A percentile compares a stretch with the other conserved stretches of the same genome.
phyloP scores from a whole-genome alignment of 225 moss, liverwort and hornwort species.

The Physcomitrium patens region DNA sequence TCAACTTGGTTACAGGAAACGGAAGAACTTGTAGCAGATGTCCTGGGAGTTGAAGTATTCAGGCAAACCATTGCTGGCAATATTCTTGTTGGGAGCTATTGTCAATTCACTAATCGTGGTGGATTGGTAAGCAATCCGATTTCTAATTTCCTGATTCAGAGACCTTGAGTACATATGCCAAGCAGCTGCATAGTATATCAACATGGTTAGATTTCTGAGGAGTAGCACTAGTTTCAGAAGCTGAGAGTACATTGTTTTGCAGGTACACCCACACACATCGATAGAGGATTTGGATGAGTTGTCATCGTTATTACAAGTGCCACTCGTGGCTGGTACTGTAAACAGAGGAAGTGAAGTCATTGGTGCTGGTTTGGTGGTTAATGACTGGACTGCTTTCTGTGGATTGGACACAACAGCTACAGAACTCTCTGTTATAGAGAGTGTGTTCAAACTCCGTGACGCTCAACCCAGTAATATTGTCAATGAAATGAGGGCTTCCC shows the following conservation, averaged over 20 bases:
- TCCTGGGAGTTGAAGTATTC: conserved; percentile 74
- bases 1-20: conserved; percentile 47
- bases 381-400: conserved; percentile 74
- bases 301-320: conserved; percentile 71
- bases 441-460: conserved; percentile 75
- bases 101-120: conserved; percentile 63
- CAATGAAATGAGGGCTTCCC: conserved; percentile 73
- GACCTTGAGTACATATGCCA: neutral
- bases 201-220: neutral
- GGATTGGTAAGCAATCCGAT: conserved; percentile 44
- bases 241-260: neutral
- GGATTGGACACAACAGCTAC: conserved; percentile 77
- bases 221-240: too few species aligned
- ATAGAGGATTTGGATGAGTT: conserved; percentile 72
- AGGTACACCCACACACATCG: conserved; percentile 78
- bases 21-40: conserved; percentile 67
- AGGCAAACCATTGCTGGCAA: conserved; percentile 77
- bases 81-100: conserved; percentile 72
- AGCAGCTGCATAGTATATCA: neutral
- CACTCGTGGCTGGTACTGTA: conserved; percentile 67
- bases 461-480: conserved; percentile 72
- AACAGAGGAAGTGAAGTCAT: conserved; percentile 74
- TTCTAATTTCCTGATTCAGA: neutral
- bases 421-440: conserved; percentile 67
- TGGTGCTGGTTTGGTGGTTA: conserved; percentile 67